Evolutionary conservation across 805 yeast genomes (phyloP), one percentile per base, ranked within the genome.

Genomic region (Candida morakotiae): DNA sequence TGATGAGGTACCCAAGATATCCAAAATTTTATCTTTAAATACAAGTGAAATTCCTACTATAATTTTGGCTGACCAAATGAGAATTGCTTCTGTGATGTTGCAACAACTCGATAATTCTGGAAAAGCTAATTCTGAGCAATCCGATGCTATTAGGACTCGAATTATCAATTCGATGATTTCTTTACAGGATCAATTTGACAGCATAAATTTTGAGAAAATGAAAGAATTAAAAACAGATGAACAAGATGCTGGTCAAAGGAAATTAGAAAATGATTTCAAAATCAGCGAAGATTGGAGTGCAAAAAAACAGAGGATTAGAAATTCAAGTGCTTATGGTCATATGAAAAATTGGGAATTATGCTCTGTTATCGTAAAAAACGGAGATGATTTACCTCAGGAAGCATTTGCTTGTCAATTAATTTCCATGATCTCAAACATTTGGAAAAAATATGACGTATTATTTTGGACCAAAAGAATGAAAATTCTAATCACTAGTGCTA

Each of bases 401-500:
- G 96, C 98, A 0, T 88, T 93, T 69, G 98, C 98, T 0, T 88
- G 96, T 45, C 98, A 93, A 57, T 58, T 93, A 30, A 91, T 93
- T 35, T 83, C 84, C 43, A 83, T 95, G 17, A 86, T 91, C 63
- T 80, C 95, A 1, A 78, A 78, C 35, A 79, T 87, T 30, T 93
- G 98, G 98, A 75, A 76, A 33, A 73, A 69, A 21, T 75, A 77
- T 17, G 69, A 71, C 2, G 79, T 85, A 6, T 81, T 74, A 19
- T 87, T 81, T 3, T 93, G 98, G 98, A 93, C 89, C 3, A 91
- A 89, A 49, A 73, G 81, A 46, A 91, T 93, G 98, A 80, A 87
- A 49, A 93, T 93, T 39, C 67, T 93, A 42, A 82, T 91, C 29
- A 93, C 98, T 0, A 84, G 95, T 49, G 84, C 94, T 2, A 82